Conservation (phyloP, 768 basidiomycete genomes). For the Trametes maxima region DNA sequence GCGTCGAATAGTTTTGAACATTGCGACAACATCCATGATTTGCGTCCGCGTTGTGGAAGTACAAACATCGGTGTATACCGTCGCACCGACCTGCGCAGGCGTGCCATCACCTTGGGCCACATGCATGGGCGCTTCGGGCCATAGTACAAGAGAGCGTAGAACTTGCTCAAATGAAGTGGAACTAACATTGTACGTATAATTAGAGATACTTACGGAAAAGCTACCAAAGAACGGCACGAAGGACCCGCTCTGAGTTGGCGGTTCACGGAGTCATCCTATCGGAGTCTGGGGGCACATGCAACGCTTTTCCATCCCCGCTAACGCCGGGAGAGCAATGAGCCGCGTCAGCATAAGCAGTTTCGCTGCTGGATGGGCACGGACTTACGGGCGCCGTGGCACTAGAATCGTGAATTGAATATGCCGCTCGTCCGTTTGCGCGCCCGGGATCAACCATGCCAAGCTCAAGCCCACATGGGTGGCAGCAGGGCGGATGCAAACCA, state of each 20-base stretch:
- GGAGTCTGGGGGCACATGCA: too few relatives aligned
- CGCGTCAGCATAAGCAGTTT: neutral
- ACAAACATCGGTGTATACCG: neutral
- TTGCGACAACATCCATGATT: neutral
- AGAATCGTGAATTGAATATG: neutral
- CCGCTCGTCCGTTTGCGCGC: too few relatives aligned
- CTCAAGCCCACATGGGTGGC: neutral
- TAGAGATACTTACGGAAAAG: too few relatives aligned
- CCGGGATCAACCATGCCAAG: conserved; percentile 2
- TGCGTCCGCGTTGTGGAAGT: neutral
- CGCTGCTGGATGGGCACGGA: neutral
- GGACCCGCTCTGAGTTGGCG: too few relatives aligned
- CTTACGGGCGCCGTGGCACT: neutral
- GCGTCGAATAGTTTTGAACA: neutral
- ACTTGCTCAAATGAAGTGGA: too few relatives aligned
- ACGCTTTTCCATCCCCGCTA: neutral
- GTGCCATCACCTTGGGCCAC: too few relatives aligned
- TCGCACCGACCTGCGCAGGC: too few relatives aligned
- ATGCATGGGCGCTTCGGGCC: too few relatives aligned
- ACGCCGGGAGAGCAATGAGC: neutral
- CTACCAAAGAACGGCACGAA: too few relatives aligned
- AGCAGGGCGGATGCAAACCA: neutral
- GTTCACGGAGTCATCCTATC: too few relatives aligned
- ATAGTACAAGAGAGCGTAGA: too few relatives aligned
- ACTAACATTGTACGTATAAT: too few relatives aligned